A percentile compares a stretch with the other conserved stretches of the same genome.
phyloP scores from a whole-genome alignment of 768 basidiomycete genomes.

The Austroboletus festivus region DNA sequence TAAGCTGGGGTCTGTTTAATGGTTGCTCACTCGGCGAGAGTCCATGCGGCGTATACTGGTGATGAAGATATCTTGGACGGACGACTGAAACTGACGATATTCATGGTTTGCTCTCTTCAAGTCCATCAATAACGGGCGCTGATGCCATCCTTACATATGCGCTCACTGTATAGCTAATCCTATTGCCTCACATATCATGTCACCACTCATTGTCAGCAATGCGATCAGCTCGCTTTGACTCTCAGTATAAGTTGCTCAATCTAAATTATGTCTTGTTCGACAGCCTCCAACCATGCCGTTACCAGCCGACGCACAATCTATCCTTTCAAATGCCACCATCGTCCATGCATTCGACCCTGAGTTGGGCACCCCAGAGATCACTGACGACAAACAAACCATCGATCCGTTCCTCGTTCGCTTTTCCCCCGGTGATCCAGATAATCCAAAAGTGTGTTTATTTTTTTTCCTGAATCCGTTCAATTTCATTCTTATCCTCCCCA shows the following conservation, averaged over 20 bases:
- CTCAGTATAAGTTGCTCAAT: constrained; percentile 15
- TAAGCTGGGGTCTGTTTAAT: constrained; percentile 69
- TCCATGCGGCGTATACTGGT: constrained; percentile 82
- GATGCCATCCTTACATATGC: too few relatives aligned
- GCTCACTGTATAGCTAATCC: background rate
- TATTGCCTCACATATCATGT: background rate
- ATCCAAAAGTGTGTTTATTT: constrained; percentile 42
- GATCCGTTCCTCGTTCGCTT: constrained; percentile 35
- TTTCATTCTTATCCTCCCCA: constrained; percentile 20
- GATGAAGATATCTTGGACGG: constrained; percentile 74
- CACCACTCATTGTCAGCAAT: constrained; percentile 15
- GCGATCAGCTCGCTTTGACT: background rate
- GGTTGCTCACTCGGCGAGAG: constrained; percentile 80
- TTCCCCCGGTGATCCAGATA: constrained; percentile 37
- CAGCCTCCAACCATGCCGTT: background rate
- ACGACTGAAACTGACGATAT: constrained; percentile 78
- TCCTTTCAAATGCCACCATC: constrained; percentile 9
- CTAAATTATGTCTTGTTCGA: background rate
- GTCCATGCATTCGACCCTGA: constrained; percentile 14
- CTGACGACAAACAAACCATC: constrained; percentile 8
- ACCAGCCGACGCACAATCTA: constrained; percentile 12
- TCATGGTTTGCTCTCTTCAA: constrained; percentile 73
- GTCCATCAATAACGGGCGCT: constrained; percentile 58
- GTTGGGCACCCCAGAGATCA: background rate
- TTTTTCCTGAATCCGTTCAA: background rate